Base-by-base conservation (phyloP, 805 yeast genomes). In the Saccharomycopsis sp. region DNA sequence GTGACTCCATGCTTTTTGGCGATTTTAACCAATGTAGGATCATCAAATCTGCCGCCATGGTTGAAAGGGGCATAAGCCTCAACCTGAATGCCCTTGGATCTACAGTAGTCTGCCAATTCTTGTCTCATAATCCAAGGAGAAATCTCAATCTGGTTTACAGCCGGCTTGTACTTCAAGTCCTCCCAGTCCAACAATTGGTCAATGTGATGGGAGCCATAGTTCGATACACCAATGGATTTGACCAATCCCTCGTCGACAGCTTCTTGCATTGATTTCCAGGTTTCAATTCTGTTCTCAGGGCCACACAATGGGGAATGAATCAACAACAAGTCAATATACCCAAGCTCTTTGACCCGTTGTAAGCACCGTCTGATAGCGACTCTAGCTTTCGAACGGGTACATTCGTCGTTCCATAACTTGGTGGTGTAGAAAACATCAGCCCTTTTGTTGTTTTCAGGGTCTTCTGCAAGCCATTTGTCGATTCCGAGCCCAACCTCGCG, bases 21-120 rank as follows among this genome's bases (percentile, higher is more conserved):
- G 60, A 87, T 74, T 34, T 66, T 68, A 21, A 70, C 65, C 54
- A 87, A 73, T 53, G 71, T 78, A 1, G 83, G 80, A 68, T 85
- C 87, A 50, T 75, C 68, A 51, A 84, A 68, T 64, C 82, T 80
- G 51, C 68, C 67, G 7, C 92, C 89, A 62, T 81, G 83, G 1
- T 84, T 79, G 64, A 91, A 78, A 5, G 97, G 97, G 5, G 94
- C 83, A 71, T 80, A 91, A 0, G 95, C 91, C 68, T 87, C 89
- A 9, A 85, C 80, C 3, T 75, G 71, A 47, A 91, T 79, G 51
- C 76, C 82, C 58, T 84, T 70, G 15, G 75, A 66, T 34, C 75
- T 73, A 67, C 87, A 83, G 70, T 73, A 86, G 56, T 82, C 79
- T 21, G 86, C 81, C 58, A 89, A 74, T 54, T 84, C 83, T 56